A percentile compares a stretch with the other conserved stretches of the same genome.
Conservation (phyloP, 441 rosid genomes). For the Mallotus repandus region DNA sequence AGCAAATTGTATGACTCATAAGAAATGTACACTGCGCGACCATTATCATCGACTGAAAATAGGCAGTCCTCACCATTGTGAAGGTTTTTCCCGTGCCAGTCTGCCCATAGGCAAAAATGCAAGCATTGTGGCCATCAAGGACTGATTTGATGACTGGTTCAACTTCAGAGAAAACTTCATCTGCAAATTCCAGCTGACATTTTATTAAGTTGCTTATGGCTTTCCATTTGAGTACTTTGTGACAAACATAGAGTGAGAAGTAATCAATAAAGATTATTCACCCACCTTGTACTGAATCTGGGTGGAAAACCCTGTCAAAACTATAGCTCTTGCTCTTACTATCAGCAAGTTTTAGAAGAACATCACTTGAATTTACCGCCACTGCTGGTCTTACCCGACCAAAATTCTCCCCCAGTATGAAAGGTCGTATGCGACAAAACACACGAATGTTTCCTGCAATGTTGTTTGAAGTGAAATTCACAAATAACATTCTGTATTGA, state of each 20-base stretch:
- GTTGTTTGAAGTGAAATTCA: background rate
- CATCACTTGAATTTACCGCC: constrained; percentile 48
- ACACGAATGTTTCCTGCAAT: constrained; percentile 79
- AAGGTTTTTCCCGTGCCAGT: constrained; percentile 85
- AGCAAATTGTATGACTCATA: too few species aligned
- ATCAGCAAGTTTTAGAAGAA: constrained; percentile 41
- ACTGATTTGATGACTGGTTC: constrained; percentile 76
- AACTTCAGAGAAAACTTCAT: constrained; percentile 71
- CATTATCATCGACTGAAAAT: background rate
- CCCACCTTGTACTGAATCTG: constrained; percentile 64
- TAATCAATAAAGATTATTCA: constrained; percentile 19
- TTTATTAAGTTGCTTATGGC: background rate
- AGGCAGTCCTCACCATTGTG: constrained; percentile 60
- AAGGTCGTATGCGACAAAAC: constrained; percentile 69
- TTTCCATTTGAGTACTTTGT: background rate
- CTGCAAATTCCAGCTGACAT: constrained; percentile 34
- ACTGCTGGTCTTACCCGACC: constrained; percentile 18
- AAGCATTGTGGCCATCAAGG: constrained; percentile 81
- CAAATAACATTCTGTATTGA: background rate
- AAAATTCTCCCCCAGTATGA: constrained; percentile 30
- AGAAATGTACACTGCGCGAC: too few species aligned
- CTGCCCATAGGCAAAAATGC: constrained; percentile 85
- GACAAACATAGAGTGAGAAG: background rate
- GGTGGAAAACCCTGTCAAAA: constrained; percentile 65
- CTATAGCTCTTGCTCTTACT: constrained; percentile 54